phyloP scores from a whole-genome alignment of 2,329 filamentous ascomycete genomes.

The Paecilomyces sp. region DNA sequence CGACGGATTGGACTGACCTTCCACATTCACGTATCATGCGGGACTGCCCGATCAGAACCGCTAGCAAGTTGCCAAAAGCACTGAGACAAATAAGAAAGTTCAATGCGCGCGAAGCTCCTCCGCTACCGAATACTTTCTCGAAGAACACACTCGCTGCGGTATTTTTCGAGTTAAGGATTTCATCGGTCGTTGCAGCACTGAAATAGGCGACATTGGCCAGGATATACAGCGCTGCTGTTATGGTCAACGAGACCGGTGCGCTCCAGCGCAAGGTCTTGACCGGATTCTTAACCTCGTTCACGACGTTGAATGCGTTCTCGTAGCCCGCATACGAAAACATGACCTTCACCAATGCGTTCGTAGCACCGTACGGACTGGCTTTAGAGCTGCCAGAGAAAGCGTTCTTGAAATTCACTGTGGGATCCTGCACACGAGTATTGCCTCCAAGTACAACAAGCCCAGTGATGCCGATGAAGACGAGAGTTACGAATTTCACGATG shows the following conservation, averaged over 20 bases:
- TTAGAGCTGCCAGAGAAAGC: conserved; percentile 45
- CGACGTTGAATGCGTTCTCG: conserved; percentile 55
- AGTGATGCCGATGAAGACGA: conserved; percentile 56
- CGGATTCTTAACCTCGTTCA: conserved; percentile 56
- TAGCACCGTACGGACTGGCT: conserved; percentile 41
- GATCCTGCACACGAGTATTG: conserved; percentile 43
- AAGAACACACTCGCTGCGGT: conserved; percentile 56
- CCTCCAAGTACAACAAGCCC: conserved; percentile 58
- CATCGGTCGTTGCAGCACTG: conserved; percentile 47
- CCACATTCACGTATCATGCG: conserved; percentile 56
- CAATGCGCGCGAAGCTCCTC: conserved; percentile 44
- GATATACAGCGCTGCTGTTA: conserved; percentile 51
- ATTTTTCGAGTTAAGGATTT: conserved; percentile 47
- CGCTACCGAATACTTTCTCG: conserved; percentile 48
- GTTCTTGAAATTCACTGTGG: conserved; percentile 48
- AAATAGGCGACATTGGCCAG: conserved; percentile 58
- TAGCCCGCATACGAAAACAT: conserved; percentile 54
- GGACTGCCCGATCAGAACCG: conserved; percentile 48
- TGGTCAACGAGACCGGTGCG: conserved; percentile 43
- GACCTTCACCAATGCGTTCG: conserved; percentile 53
- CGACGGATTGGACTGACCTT: conserved; percentile 22
- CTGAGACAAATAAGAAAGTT: conserved; percentile 53
- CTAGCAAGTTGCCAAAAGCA: conserved; percentile 54
- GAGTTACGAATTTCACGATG: conserved; percentile 52
- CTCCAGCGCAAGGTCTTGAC: conserved; percentile 48